Conservation (phyloP, 2,329 filamentous ascomycete genomes). For the Nigrograna mackinnonii region DNA sequence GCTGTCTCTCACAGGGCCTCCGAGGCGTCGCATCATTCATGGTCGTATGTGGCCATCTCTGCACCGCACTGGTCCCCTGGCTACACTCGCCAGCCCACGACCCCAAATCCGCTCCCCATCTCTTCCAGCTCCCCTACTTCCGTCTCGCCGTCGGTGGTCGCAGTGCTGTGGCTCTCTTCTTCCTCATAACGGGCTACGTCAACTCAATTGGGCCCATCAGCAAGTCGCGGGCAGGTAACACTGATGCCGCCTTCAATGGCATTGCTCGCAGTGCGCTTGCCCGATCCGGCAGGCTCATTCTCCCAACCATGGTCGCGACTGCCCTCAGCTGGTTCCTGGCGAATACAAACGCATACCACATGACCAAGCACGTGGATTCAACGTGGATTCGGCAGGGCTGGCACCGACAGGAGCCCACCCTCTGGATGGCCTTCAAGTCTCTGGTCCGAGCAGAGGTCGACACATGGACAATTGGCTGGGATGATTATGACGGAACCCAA, state of each 20-base stretch:
- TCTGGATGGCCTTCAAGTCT: slow-evolving; percentile 34
- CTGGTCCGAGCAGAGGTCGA: slow-evolving; percentile 33
- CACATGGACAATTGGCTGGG: slow-evolving; percentile 44
- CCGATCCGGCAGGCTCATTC: slow-evolving; percentile 60
- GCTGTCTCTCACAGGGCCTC: slow-evolving; percentile 36
- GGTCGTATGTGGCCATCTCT: slow-evolving; percentile 47
- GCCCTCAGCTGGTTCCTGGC: slow-evolving; percentile 59
- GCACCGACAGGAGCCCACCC: slow-evolving; percentile 36
- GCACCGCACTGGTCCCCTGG: slow-evolving; percentile 45
- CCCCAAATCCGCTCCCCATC: slow-evolving; percentile 49
- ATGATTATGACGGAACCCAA: slow-evolving; percentile 47
- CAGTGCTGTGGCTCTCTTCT: slow-evolving; percentile 42
- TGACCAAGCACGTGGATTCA: slow-evolving; percentile 61
- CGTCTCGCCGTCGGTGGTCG: slow-evolving; percentile 60
- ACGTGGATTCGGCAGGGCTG: slow-evolving; percentile 58
- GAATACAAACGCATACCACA: slow-evolving; percentile 60
- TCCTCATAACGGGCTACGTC: slow-evolving; percentile 66
- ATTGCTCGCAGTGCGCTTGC: slow-evolving; percentile 63
- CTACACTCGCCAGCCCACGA: slow-evolving; percentile 43
- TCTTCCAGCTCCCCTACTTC: slow-evolving; percentile 63
- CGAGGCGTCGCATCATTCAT: slow-evolving; percentile 47
- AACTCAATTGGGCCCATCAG: slow-evolving; percentile 65
- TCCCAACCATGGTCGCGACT: slow-evolving; percentile 61
- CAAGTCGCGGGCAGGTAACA: slow-evolving; percentile 57
- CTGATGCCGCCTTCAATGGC: slow-evolving; percentile 56